Conservation (phyloP, 2,329 filamentous ascomycete genomes). For the Tolypocladium endophyticum region DNA sequence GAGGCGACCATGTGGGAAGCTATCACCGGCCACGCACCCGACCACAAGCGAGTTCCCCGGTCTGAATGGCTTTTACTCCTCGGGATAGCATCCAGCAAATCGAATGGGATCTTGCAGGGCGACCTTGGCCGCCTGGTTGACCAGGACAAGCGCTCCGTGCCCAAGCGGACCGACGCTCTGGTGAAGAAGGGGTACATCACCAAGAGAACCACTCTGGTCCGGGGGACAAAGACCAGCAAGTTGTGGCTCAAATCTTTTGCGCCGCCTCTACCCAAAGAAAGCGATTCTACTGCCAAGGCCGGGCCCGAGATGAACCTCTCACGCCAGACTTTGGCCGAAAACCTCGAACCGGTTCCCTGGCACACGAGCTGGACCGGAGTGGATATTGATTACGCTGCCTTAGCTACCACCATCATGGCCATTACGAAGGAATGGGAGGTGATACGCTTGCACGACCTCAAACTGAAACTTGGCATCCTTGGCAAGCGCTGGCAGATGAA, state of each 20-base stretch:
- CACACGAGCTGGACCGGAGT: constrained; percentile 44
- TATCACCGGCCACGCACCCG: constrained; percentile 47
- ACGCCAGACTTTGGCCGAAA: constrained; percentile 26
- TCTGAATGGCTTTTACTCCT: constrained; percentile 50
- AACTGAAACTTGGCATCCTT: constrained; percentile 44
- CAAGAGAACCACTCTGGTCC: constrained; percentile 48
- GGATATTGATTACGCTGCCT: constrained; percentile 46
- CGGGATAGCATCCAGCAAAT: constrained; percentile 43
- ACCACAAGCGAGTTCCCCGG: constrained; percentile 46
- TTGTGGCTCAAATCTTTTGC: constrained; percentile 49
- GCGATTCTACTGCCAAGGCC: constrained; percentile 12
- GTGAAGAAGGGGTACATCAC: constrained; percentile 51
- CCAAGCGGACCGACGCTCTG: constrained; percentile 48
- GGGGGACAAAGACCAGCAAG: constrained; percentile 51
- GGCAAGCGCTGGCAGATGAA: constrained; percentile 50
- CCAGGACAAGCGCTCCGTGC: constrained; percentile 54
- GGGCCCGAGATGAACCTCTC: constrained; percentile 26
- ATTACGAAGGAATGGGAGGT: constrained; percentile 47
- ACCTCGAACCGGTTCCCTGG: constrained; percentile 46
- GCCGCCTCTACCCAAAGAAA: constrained; percentile 29
- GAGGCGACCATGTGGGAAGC: constrained; percentile 49
- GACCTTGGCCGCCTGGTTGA: constrained; percentile 46
- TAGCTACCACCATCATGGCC: constrained; percentile 47
- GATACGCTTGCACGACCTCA: constrained; percentile 47
- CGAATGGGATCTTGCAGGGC: constrained; percentile 48